These are phyloP conservation scores for Anthoceros angustus DNA, from an alignment of 225 moss, liverwort and hornwort species.

Conservation along the genomic window DNA sequence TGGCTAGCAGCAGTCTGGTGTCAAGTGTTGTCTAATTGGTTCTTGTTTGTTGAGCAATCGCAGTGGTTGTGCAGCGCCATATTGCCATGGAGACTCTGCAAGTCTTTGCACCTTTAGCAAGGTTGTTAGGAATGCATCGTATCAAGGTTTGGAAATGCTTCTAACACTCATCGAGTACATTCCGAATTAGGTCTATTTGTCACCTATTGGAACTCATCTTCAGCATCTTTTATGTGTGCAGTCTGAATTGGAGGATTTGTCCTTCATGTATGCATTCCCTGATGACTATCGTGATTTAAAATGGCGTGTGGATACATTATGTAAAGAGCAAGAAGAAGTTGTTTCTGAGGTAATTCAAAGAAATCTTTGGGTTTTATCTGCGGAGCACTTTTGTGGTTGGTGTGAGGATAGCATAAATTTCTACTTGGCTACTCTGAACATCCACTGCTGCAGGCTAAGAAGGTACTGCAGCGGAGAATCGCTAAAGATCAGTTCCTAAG, in stretches of 20 bases:
- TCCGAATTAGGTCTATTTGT: neutral
- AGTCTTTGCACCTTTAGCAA: constrained; percentile 97
- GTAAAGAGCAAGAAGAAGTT: constrained; percentile 85
- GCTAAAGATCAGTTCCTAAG: constrained; percentile 79
- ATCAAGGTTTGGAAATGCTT: constrained; percentile 46
- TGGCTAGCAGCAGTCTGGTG: neutral
- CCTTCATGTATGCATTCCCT: constrained; percentile 73
- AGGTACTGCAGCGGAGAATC: constrained; percentile 62
- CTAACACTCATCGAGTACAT: neutral
- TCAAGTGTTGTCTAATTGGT: neutral
- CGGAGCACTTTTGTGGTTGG: neutral
- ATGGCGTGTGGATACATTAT: constrained; percentile 35
- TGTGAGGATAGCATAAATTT: constrained; percentile 4
- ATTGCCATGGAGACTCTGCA: constrained; percentile 93
- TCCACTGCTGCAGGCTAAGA: constrained; percentile 39
- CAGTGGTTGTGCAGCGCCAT: constrained; percentile 46
- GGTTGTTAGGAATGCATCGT: constrained; percentile 80
- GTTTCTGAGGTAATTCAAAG: constrained; percentile 49
- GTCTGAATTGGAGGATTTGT: constrained; percentile 94
- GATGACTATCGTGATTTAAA: constrained; percentile 70
- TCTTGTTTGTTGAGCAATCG: no score
- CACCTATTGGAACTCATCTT: neutral
- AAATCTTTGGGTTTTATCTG: neutral
- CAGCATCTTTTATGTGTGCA: constrained; percentile 16
- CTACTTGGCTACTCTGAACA: constrained; percentile 6